Conservation (phyloP, 768 basidiomycete genomes). For the Boletus subcaerulescens region DNA sequence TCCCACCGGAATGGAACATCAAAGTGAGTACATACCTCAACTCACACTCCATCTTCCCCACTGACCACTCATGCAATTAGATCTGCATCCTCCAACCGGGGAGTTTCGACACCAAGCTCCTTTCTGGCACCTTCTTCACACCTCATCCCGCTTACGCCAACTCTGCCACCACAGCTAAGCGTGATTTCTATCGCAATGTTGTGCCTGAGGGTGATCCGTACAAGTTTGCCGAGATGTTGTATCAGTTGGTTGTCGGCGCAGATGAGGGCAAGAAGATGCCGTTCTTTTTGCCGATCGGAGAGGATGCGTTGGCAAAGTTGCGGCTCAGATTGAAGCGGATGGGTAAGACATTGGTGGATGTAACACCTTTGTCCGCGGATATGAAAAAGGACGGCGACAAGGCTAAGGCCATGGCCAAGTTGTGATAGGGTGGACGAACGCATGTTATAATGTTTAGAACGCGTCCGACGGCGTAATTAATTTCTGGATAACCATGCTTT, state of each 20-base stretch:
- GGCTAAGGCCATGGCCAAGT: neutral
- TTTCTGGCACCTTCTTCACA: neutral
- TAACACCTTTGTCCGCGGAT: slow-evolving; percentile 5
- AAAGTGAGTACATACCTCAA: neutral
- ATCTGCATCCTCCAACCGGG: slow-evolving; percentile 20
- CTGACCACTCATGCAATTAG: neutral
- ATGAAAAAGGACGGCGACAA: slow-evolving; percentile 2
- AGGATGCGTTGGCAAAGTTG: slow-evolving; percentile 8
- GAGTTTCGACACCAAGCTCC: slow-evolving; percentile 12
- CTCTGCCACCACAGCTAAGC: neutral
- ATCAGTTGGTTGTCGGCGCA: neutral
- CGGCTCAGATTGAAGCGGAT: neutral
- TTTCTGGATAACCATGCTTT: too few relatives aligned
- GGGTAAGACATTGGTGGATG: neutral
- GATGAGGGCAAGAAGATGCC: slow-evolving; percentile 3
- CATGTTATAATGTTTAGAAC: too few relatives aligned
- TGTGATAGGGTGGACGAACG: neutral
- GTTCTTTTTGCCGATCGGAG: slow-evolving; percentile 7
- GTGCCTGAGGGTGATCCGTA: slow-evolving; percentile 8
- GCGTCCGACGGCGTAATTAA: too few relatives aligned
- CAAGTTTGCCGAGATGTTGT: slow-evolving; percentile 11
- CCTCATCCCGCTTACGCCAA: slow-evolving; percentile 8
- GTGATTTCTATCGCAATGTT: neutral
- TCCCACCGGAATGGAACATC: slow-evolving; percentile 20
- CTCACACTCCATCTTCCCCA: too few relatives aligned